Evolutionary conservation across 1,284 basidiomycete species (phyloP).

Genomic region (Agaricales sp.): DNA sequence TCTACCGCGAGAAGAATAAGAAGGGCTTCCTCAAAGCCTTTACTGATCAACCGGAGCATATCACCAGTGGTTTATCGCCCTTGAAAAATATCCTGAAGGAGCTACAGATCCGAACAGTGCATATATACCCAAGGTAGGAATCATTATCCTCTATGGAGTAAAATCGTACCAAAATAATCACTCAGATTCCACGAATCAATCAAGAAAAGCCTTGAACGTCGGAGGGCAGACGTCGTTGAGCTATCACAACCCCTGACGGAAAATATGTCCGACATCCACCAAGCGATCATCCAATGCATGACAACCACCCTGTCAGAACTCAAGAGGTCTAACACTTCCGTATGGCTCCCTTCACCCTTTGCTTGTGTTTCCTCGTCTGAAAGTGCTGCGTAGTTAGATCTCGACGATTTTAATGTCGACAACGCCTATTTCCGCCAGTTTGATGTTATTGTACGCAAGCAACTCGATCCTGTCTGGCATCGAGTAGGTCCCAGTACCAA

Average conservation of each 20-base stretch:
- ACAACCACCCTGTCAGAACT: constrained; percentile 84
- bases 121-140: constrained; percentile 82
- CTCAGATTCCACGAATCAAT: constrained; percentile 83
- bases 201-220: constrained; percentile 69
- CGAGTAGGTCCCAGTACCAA: constrained; percentile 89
- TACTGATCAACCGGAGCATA: constrained; percentile 92
- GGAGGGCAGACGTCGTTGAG: constrained; percentile 88
- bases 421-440: constrained; percentile 95
- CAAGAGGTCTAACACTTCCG: constrained; percentile 79
- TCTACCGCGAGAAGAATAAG: constrained; percentile 82
- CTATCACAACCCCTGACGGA: constrained; percentile 83
- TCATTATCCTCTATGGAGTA: neutral
- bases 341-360: constrained; percentile 23
- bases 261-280: constrained; percentile 86
- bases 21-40: constrained; percentile 94
- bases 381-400: constrained; percentile 56
- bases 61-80: constrained; percentile 86
- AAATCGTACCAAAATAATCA: constrained; percentile 2
- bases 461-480: constrained; percentile 94
- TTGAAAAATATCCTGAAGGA: constrained; percentile 90
- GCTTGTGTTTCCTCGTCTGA: neutral
- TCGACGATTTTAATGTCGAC: constrained; percentile 90
- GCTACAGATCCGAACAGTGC: constrained; percentile 78
- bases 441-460: constrained; percentile 80
- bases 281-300: constrained; percentile 93